phyloP scores from a whole-genome alignment of 23 red algal species.

The Agarophyton chilense region DNA sequence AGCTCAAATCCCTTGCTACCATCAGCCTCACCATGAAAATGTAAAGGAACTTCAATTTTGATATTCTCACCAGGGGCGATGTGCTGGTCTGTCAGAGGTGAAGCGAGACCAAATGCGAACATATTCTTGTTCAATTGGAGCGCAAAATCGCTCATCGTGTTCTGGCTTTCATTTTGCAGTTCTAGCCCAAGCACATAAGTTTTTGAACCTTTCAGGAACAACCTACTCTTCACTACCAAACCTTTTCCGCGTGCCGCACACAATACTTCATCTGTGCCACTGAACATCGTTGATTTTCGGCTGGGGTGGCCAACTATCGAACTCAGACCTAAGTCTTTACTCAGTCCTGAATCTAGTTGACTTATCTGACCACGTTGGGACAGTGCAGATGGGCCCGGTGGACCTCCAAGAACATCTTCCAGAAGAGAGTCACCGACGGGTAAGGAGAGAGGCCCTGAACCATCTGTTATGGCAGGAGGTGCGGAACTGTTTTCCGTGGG shows the following conservation, averaged over 20 bases:
- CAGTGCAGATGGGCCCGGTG: background rate
- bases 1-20: conserved; percentile 19
- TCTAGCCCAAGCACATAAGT: conserved; percentile 36
- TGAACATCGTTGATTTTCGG: background rate
- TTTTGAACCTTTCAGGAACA: background rate
- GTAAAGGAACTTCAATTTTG: background rate
- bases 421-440: conserved; percentile 28
- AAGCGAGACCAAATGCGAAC: conserved; percentile 76
- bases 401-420: conserved; percentile 41
- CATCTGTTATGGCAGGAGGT: conserved; percentile 4
- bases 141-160: conserved; percentile 55
- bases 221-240: conserved; percentile 45
- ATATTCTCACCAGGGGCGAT: background rate
- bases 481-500: background rate
- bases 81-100: background rate
- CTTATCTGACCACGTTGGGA: background rate
- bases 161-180: conserved; percentile 39
- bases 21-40: conserved; percentile 12
- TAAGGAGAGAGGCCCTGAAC: background rate
- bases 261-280: background rate
- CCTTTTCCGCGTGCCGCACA: conserved; percentile 64
- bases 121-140: conserved; percentile 86
- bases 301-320: background rate
- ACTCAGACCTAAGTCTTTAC: background rate
- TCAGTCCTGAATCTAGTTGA: background rate